These are phyloP conservation scores for Quercus phellos DNA, from an alignment of 331 rosid genomes.

Conservation along the genomic window DNA sequence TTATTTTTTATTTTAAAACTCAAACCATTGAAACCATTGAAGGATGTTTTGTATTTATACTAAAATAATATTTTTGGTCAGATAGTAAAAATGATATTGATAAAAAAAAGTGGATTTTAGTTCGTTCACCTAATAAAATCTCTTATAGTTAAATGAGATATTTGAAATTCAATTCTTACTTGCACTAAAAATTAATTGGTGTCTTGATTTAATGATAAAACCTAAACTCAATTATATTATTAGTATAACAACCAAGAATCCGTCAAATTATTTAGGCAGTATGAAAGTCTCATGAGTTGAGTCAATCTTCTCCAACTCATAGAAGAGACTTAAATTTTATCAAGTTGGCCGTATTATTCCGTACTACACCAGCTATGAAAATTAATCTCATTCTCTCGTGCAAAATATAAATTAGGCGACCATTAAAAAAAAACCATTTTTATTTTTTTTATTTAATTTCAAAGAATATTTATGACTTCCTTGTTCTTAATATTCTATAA, in stretches of 20 bases:
- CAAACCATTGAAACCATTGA: not conserved
- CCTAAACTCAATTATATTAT: no score
- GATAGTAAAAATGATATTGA: no score
- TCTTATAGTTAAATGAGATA: no score
- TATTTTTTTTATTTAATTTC: not conserved
- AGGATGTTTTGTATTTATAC: not conserved
- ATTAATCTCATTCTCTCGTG: not conserved
- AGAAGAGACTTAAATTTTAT: not conserved
- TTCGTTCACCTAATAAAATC: accelerated
- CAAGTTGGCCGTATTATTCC: not conserved
- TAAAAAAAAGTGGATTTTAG: no score
- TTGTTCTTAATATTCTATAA: no score
- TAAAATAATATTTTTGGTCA: not conserved
- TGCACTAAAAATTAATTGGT: no score
- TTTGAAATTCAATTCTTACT: no score
- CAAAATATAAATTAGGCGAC: not conserved
- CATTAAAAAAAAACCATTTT: not conserved
- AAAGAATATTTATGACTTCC: not conserved
- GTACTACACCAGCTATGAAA: not conserved
- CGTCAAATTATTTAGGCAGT: no score
- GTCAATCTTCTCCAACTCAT: not conserved
- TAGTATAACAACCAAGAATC: no score
- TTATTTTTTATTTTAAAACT: not conserved
- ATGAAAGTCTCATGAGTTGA: no score
- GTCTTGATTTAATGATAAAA: accelerated